Percentiles rank a stretch among this genome's conserved stretches.
These are phyloP conservation scores for Corymbia citriodora DNA, from an alignment of 441 rosid genomes.

Conservation along the genomic window DNA sequence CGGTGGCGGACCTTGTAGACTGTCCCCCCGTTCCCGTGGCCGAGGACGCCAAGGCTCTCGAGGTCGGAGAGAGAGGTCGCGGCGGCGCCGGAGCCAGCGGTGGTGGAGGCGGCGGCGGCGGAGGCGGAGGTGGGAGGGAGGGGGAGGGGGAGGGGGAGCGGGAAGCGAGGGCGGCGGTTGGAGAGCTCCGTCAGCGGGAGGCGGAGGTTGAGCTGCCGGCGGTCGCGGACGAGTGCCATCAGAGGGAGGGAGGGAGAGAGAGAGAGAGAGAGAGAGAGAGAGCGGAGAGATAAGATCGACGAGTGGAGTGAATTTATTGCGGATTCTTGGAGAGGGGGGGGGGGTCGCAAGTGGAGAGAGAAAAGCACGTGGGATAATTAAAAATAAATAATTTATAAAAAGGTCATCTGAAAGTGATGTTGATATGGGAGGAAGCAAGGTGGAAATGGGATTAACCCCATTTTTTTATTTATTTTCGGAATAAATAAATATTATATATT, in stretches of 20 bases:
- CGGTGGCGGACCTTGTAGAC: slow-evolving; percentile 72
- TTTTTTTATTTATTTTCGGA: not conserved
- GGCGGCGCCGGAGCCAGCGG: slow-evolving; percentile 4
- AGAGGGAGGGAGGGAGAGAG: not conserved
- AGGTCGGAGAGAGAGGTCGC: slow-evolving; percentile 32
- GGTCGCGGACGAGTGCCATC: slow-evolving; percentile 76
- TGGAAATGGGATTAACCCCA: not conserved
- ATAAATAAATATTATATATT: not conserved
- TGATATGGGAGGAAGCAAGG: not conserved
- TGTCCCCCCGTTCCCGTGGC: slow-evolving; percentile 81
- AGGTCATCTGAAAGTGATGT: not conserved
- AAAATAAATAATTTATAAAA: not conserved
- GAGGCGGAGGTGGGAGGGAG: slow-evolving; percentile 3
- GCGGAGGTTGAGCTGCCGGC: slow-evolving; percentile 83
- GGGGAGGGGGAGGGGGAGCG: slow-evolving; percentile 38
- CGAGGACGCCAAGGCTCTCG: slow-evolving; percentile 63
- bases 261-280: not conserved
- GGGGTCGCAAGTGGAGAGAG: not conserved
- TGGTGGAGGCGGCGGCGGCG: not conserved
- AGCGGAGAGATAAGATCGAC: not conserved
- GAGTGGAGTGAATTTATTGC: not conserved
- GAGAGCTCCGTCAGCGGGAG: slow-evolving; percentile 65
- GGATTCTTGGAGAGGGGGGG: not conserved
- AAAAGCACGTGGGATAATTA: not conserved
- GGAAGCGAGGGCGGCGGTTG: slow-evolving; percentile 62